Base-by-base conservation (phyloP, 176 grass and related monocot species). In the Saccharum spontaneum region DNA sequence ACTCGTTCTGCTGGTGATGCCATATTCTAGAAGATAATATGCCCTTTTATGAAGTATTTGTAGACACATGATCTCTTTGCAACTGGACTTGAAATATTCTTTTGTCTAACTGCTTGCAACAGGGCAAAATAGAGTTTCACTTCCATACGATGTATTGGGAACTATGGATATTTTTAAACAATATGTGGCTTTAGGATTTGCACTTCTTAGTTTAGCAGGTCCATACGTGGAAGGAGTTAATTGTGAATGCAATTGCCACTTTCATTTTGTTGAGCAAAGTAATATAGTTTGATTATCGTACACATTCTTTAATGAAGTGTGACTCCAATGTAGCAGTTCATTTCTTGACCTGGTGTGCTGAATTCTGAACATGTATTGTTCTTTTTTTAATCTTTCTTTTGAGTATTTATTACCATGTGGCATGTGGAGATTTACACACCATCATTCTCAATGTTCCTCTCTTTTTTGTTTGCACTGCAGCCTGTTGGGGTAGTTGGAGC, bases 401-500 rank as follows among this genome's bases (percentile, higher is more conserved):
- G 6, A 81, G 13, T 50, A 43, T 63, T 33, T 57, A 5, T 64
- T 55, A 72, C 9, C 65, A 41, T 70, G 50, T 49, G 69, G 6
- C 65, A 50, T 76, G 50, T 49, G 69, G 24, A 40, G 71, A 86
- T 81, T 73, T 75, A 67, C 20, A 24, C 64, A 59, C 34, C 69
- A 61, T 69, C 8, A 60, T 54, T 55, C 64, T 84, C 60, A 23
- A 57, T 68, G 16, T 78, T 84, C 9, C 71, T 77, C 39, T 45
- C 20, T 6, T 69, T 86, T 60, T 83, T 54, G 8, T 55, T 76
- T 55, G 30, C 48, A 3, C 30, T 90, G 63, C 89, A 98, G 93
- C 97, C 97, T 86, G 94, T 98, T 88, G 97, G 97, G 69, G 97
- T 98, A 77, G 89, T 98, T 88, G 97, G 97, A 81, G 97, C 97